Percentiles rank a stretch among this genome's conserved stretches.
Conservation (phyloP, 2,329 filamentous ascomycete species). For the Stachybotrys chartarum region DNA sequence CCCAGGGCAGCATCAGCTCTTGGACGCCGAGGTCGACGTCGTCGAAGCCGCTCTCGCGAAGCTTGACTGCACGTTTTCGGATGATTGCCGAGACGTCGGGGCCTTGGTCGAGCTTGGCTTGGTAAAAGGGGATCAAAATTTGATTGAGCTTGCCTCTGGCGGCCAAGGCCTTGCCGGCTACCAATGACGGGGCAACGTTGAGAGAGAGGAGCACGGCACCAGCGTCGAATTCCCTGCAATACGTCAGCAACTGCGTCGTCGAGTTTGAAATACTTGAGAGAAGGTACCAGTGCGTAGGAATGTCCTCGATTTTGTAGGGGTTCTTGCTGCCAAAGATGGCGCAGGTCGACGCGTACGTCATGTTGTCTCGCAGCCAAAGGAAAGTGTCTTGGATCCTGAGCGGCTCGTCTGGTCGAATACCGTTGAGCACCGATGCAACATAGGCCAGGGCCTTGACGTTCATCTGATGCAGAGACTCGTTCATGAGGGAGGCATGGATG, state of each 20-base stretch:
- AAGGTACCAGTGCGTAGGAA: slow-evolving; percentile 28
- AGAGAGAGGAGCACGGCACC: slow-evolving; percentile 4
- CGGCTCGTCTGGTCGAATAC: background rate
- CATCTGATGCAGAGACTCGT: slow-evolving; percentile 7
- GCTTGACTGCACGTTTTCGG: slow-evolving; percentile 14
- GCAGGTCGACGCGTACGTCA: slow-evolving; percentile 28
- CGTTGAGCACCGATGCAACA: slow-evolving; percentile 2
- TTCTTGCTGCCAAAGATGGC: slow-evolving; percentile 37
- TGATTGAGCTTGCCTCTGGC: slow-evolving; percentile 18
- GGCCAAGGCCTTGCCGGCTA: slow-evolving; percentile 1
- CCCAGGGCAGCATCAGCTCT: slow-evolving; percentile 23
- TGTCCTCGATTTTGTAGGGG: slow-evolving; percentile 18
- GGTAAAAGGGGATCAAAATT: slow-evolving; percentile 22
- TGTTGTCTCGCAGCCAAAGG: slow-evolving; percentile 26
- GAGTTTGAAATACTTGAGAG: too few species aligned
- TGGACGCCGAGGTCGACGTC: slow-evolving; percentile 16
- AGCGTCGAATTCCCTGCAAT: background rate
- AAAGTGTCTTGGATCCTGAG: slow-evolving; percentile 23
- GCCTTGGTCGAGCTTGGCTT: slow-evolving; percentile 13
- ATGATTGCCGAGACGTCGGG: slow-evolving; percentile 19
- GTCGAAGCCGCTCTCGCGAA: slow-evolving; percentile 20
- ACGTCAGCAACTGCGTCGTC: background rate
- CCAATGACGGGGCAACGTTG: background rate
- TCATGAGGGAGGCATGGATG: slow-evolving; percentile 5
- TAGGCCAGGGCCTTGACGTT: slow-evolving; percentile 1